Evolutionary conservation across 805 yeast species (phyloP), one percentile per base, ranked within the genome.

Genomic region (Myxozyma melibiosi): DNA sequence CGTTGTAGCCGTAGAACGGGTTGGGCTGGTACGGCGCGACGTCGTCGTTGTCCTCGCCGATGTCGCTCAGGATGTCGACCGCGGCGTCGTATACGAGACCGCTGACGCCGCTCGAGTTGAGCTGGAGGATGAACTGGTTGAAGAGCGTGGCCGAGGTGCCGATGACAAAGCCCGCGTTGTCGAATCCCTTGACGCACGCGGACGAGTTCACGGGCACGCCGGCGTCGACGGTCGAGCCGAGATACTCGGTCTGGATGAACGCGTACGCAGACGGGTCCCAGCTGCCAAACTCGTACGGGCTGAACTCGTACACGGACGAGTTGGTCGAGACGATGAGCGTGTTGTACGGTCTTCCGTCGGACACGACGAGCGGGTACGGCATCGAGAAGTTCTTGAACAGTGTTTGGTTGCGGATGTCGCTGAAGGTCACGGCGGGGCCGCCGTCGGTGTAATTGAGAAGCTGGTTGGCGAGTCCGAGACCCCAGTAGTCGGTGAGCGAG

Each of bases 141-240:
- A 90, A 90, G 46, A 90, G 72, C 0, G 92, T 78, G 1, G 96
- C 86, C 1, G 96, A 88, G 5, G 96, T 84, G 37, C 95, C 96
- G 73, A 88, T 75, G 31, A 88, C 73, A 67, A 82, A 90, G 5
- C 96, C 95, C 6, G 88, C 84, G 65, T 88, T 88, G 71, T 90
- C 96, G 57, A 79, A 84, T 2, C 92, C 91, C 2, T 74, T 79
- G 56, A 81, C 72, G 72, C 96, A 90, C 9, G 70, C 67, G 13
- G 73, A 72, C 39, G 71, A 71, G 16, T 69, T 65, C 4, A 67
- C 66, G 8, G 89, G 84, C 20, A 68, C 61, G 39, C 96, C 96
- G 58, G 82, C 76, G 25, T 76, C 66, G 34, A 86, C 78, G 22
- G 78, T 71, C 0, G 95, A 78, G 8, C 96, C 96, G 46, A 88